These are phyloP conservation scores for Cladosporium sp. DNA, from an alignment of 2,329 filamentous ascomycete genomes.

Conservation along the genomic window DNA sequence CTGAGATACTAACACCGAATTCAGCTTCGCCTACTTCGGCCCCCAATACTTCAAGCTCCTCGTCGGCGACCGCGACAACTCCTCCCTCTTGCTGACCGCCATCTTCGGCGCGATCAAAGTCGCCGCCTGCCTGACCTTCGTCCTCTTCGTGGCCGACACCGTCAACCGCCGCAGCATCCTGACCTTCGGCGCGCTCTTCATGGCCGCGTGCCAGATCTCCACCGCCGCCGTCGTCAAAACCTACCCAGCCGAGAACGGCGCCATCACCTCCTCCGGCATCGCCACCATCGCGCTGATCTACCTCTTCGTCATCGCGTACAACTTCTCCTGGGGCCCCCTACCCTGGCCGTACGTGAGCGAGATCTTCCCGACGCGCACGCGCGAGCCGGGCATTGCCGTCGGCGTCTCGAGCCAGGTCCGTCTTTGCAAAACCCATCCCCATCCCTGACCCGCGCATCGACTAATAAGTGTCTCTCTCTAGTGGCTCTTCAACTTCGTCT, in stretches of 20 bases:
- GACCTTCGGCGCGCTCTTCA: slow-evolving; percentile 27
- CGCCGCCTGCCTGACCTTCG: slow-evolving; percentile 43
- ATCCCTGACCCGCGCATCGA: too few relatives aligned
- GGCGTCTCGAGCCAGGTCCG: slow-evolving; percentile 37
- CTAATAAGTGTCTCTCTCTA: slow-evolving; percentile 17
- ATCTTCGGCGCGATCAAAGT: slow-evolving; percentile 52
- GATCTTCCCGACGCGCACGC: slow-evolving; percentile 48
- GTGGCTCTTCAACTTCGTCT: slow-evolving; percentile 48
- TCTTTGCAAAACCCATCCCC: too few relatives aligned
- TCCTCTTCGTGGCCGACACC: slow-evolving; percentile 48
- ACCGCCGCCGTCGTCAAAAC: slow-evolving; percentile 27
- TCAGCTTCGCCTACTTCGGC: slow-evolving; percentile 45
- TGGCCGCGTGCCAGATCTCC: slow-evolving; percentile 32
- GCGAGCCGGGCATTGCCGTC: slow-evolving; percentile 45
- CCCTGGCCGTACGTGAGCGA: slow-evolving; percentile 46
- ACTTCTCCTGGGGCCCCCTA: slow-evolving; percentile 48
- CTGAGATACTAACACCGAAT: background rate
- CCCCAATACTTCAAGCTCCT: slow-evolving; percentile 51
- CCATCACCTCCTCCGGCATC: slow-evolving; percentile 36
- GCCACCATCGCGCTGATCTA: slow-evolving; percentile 51
- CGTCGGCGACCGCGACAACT: slow-evolving; percentile 39
- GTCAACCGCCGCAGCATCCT: slow-evolving; percentile 39
- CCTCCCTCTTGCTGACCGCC: slow-evolving; percentile 44
- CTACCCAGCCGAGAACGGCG: slow-evolving; percentile 17
- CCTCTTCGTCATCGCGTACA: slow-evolving; percentile 49